Percentiles rank a stretch among this genome's conserved stretches.
Evolutionary conservation across 129 eudicot genomes (phyloP).

Genomic region (Saposhnikovia divaricata): DNA sequence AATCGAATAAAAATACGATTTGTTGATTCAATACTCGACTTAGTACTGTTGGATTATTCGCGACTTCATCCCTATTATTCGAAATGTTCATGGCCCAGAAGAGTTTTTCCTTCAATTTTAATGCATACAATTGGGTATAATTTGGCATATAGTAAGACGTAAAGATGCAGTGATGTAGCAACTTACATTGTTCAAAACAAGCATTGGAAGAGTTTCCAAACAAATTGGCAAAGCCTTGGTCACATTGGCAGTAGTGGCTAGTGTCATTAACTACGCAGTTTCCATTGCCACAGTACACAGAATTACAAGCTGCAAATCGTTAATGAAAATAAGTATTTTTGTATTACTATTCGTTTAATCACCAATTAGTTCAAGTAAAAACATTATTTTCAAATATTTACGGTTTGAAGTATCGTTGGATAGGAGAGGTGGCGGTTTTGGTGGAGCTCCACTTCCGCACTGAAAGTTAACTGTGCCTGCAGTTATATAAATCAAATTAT

Average conservation of each 20-base stretch:
- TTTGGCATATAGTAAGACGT: no score
- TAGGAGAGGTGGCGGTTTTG: background rate
- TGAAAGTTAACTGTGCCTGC: background rate
- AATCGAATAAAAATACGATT: background rate
- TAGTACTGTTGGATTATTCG: no score
- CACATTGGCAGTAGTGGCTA: constrained; percentile 10
- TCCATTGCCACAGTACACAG: constrained; percentile 14
- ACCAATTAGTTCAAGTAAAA: background rate
- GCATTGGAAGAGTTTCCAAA: background rate
- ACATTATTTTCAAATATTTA: background rate
- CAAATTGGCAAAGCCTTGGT: constrained; percentile 16
- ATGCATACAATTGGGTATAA: background rate
- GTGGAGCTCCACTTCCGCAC: background rate
- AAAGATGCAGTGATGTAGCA: background rate
- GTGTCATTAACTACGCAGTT: constrained; percentile 12
- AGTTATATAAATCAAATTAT: background rate
- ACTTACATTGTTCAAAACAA: constrained; percentile 19
- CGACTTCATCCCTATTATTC: no score
- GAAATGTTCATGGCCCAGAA: no score
- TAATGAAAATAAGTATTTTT: background rate
- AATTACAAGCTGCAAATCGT: constrained; percentile 12
- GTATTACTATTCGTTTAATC: background rate
- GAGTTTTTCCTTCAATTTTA: no score
- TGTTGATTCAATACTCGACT: no score
- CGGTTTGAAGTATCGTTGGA: background rate